Percentiles rank a stretch among this genome's conserved stretches.
Evolutionary conservation across 768 basidiomycete genomes (phyloP).

Genomic region (Clavulina sp.): DNA sequence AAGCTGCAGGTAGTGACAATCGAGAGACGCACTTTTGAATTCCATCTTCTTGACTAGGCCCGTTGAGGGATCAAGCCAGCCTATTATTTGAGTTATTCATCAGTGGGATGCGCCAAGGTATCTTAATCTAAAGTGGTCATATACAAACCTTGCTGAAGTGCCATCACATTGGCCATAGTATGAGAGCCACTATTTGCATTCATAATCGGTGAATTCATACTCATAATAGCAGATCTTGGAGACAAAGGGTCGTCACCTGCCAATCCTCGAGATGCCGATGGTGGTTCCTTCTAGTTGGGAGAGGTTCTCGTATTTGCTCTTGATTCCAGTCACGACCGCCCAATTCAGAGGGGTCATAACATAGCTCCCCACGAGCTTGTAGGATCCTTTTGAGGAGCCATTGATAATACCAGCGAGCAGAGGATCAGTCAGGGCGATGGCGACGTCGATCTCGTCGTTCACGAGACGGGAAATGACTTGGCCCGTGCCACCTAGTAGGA

Average conservation of each 20-base stretch:
- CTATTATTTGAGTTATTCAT: not conserved
- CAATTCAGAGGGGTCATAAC: constrained; percentile 34
- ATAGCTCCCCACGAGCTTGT: constrained; percentile 85
- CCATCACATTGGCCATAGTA: constrained; percentile 94
- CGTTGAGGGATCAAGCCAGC: constrained; percentile 37
- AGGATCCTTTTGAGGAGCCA: constrained; percentile 65
- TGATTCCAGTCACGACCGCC: constrained; percentile 83
- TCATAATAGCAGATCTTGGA: not conserved
- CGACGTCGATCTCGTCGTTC: constrained; percentile 64
- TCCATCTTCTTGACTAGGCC: constrained; percentile 25
- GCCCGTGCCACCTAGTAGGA: constrained; percentile 64
- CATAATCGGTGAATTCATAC: not conserved
- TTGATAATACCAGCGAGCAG: constrained; percentile 87
- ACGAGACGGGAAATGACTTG: constrained; percentile 62
- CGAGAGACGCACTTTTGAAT: constrained; percentile 42
- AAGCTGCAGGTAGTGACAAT: not conserved
- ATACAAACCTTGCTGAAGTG: constrained; percentile 42
- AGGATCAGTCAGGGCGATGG: constrained; percentile 78
- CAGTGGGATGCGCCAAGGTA: not conserved
- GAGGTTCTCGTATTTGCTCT: constrained; percentile 51
- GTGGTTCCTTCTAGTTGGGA: constrained; percentile 61
- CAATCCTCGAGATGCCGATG: constrained; percentile 76
- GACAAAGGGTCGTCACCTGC: constrained; percentile 32
- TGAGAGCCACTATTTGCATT: constrained; percentile 50
- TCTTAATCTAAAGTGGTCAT: not conserved